Base-by-base conservation (phyloP, 192 early-diverging fungal genomes). In the Cladochytrium replicatum region DNA sequence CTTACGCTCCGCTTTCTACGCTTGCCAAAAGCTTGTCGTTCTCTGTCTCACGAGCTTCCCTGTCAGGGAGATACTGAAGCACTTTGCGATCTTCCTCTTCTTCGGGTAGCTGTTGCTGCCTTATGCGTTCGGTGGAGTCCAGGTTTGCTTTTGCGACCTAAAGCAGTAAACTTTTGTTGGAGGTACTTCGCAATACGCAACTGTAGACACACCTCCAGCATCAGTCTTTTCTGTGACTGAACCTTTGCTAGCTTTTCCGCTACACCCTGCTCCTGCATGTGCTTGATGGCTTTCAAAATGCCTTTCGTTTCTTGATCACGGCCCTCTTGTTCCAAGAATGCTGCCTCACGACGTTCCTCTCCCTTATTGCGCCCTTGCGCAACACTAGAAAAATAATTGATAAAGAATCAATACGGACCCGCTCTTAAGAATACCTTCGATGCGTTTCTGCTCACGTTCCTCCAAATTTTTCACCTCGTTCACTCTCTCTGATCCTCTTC, bases 221-320 rank as follows among this genome's bases (percentile, higher is more conserved):
- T 71, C 31, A 74, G 39, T 4, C 21, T 19, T n/a, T 58, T 62
- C 47, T 75, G 73, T 1, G 32, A 41, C 27, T 67, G 34, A 32
- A 72, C 32, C 47, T 72, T 75, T 17, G 54, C 50, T 3, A 52
- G 57, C 41, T 78, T 78, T 32, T 78, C 72, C 3, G 23, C 26
- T 34, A 61, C 59, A 17, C 68, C 70, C 39, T 78, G 67, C 28
- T 66, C 73, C 11, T 32, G 52, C 37, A 47, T 64, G n/a, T 69
- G 60, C 8, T 49, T 59, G 17, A 78, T 73, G n/a, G 58, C 37
- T 24, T 60, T 58, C n/a, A 78, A 42, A 31, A 71, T 78, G 27
- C 42, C 52, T 52, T 78, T 76, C 7, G 76, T 78, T 47, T 78
- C 76, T 41, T 78, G 76, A 46, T 78, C 76, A 1, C 64, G 52